Base-by-base conservation (phyloP, 345 rosid species). In the Populus ilicifolia region DNA sequence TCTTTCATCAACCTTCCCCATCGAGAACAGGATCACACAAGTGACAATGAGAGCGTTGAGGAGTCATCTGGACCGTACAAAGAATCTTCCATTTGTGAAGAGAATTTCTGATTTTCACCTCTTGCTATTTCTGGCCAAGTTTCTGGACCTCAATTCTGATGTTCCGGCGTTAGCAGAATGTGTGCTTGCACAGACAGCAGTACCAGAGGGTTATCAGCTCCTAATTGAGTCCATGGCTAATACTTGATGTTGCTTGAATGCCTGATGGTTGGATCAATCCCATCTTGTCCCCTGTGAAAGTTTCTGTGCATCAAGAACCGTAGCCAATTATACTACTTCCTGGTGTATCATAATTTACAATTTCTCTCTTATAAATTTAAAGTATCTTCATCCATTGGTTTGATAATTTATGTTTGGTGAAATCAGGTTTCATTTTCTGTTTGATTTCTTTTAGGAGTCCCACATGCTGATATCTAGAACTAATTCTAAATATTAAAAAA, bases 41-140 rank as follows among this genome's bases (percentile, higher is more conserved):
- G 86, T 79, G 50, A 87, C 97, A 36, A 78, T 83, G 85, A 82
- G 80, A 84, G 89, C 94, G 4, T 78, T 95, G 80, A 91, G 86
- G 88, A 90, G 35, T 56, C 98, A 96, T 79, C 77, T 93, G 74
- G 98, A 93, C 77, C 84, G 93, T 3, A 76, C 88, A 27, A 92
- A 81, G 73, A 86, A 71, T 81, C 88, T 93, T 61, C 88, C 94
- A 5, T 89, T 92, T 41, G 97, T 93, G 83, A 95, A 95, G 88
- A 81, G 91, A 75, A 92, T 95, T 67, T 89, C 98, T 4, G 99
- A 96, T 81, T 96, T 92, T 70, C 98, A 96, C 78, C 85, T 96
- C 81, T 86, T 96, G 71, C 90, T 96, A 39, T 85, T 91, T 77
- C 83, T 96, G 39, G 90, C 92, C 8, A 89, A 83, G 88, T 88